Evolutionary conservation across 345 rosid genomes (phyloP), one percentile per base, ranked within the genome.

Genomic region (Durio zibethinus): DNA sequence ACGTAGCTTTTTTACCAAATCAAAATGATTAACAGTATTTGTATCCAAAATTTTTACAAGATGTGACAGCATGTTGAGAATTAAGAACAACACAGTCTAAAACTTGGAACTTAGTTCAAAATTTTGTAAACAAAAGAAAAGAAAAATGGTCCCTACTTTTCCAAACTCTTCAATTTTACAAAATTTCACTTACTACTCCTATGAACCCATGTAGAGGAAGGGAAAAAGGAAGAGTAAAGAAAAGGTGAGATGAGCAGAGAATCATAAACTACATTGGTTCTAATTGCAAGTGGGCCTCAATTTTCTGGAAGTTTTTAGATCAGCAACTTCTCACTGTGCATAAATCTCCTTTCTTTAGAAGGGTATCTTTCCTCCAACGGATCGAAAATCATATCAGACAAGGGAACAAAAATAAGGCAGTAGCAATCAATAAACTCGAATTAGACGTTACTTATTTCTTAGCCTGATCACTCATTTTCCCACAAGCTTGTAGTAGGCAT

Each of bases 401-500:
- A 16, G 21, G 54, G 54, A 16, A 5, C n/a, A 50, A 50, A 50
- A 50, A 50, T 5, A 16, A 50, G 12, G 50, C 50, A 50, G 54
- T 1, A 18, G 21, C 21, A 16, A 50, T 16, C 18, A 50, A 2
- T 50, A 16, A 50, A 4, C n/a, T 50, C n/a, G 21, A 16, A 50
- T 50, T 50, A 29, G 76, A 21, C 53, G 15, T 45, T 25, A 31
- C 63, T 73, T 21, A 31, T n/a, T 35, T 18, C 12, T 21, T 18
- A 64, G 69, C 35, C 68, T 33, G 15, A 16, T 27, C n/a, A 67
- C 47, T 87, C 81, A 96, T 80, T 84, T 86, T 77, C 95, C 97
- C 1, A 83, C 66, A 65, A 96, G 87, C 89, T 92, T 96, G 79
- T 80, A 89, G 85, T 89, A 94, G 72, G 99, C 99, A 75, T 96